phyloP scores from a whole-genome alignment of 2,329 filamentous ascomycete genomes.

The Hypoxylon sp. region DNA sequence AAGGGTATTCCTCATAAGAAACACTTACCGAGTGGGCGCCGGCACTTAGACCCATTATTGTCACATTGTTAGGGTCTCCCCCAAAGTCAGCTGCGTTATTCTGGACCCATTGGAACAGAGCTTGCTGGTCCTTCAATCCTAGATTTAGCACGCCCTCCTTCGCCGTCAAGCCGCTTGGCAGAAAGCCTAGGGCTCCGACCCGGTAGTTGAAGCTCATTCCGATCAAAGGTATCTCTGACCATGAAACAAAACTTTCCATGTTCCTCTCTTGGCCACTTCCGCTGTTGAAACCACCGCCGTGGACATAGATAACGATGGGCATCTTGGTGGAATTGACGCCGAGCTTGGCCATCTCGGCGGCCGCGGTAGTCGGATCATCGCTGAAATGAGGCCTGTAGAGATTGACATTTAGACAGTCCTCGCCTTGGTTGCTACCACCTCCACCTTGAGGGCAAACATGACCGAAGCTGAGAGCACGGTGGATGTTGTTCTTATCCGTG shows the following conservation, averaged over 20 bases:
- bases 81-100: conserved; percentile 71
- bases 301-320: conserved; percentile 70
- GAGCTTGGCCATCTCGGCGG: conserved; percentile 43
- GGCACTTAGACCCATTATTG: conserved; percentile 70
- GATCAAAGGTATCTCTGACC: conserved; percentile 64
- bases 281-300: conserved; percentile 73
- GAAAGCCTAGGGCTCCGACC: conserved; percentile 76
- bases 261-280: conserved; percentile 66
- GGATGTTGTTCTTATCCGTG: conserved; percentile 50
- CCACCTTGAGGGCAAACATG: conserved; percentile 51
- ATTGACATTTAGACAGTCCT: conserved; percentile 67
- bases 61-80: conserved; percentile 68
- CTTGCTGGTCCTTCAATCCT: conserved; percentile 71
- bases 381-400: conserved; percentile 58
- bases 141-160: conserved; percentile 70
- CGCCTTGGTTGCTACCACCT: conserved; percentile 52
- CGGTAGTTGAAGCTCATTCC: conserved; percentile 72
- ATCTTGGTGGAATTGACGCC: conserved; percentile 48
- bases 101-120: conserved; percentile 70
- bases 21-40: conserved; percentile 69
- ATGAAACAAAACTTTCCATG: conserved; percentile 71
- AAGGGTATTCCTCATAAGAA: background rate
- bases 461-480: conserved; percentile 51
- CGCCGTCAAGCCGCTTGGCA: conserved; percentile 66
- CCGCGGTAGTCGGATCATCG: conserved; percentile 41